These are phyloP conservation scores for Phaeosphaeria sp. DNA, from an alignment of 2,329 filamentous ascomycete genomes.

Conservation along the genomic window DNA sequence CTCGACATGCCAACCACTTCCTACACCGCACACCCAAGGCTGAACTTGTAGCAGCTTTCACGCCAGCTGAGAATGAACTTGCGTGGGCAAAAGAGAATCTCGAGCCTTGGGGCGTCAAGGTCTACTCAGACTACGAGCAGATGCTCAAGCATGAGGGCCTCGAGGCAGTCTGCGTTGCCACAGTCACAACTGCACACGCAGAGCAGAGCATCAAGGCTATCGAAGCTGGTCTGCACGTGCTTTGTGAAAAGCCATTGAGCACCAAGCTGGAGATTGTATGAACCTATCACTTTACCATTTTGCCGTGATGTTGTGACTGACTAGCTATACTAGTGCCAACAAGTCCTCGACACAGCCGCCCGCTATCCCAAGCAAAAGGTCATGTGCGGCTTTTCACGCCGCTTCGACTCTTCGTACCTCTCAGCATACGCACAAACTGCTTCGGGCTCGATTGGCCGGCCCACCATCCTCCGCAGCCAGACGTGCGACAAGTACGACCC, in stretches of 20 bases:
- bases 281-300: not conserved
- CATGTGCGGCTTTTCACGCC: conserved; percentile 70
- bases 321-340: conserved; percentile 60
- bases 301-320: not conserved
- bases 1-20: conserved; percentile 57
- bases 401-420: conserved; percentile 71
- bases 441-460: conserved; percentile 64
- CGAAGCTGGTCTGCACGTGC: conserved; percentile 60
- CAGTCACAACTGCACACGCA: conserved; percentile 63
- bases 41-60: conserved; percentile 57
- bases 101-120: conserved; percentile 58
- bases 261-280: conserved; percentile 66
- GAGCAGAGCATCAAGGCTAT: conserved; percentile 66
- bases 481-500: conserved; percentile 72
- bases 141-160: conserved; percentile 64
- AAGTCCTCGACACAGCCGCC: conserved; percentile 64
- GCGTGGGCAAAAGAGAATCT: conserved; percentile 60
- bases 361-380: conserved; percentile 68
- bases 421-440: conserved; percentile 63
- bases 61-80: conserved; percentile 51
- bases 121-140: conserved; percentile 63
- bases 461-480: conserved; percentile 68
- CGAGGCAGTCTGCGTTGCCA: conserved; percentile 63
- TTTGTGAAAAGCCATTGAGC: conserved; percentile 67
- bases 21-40: conserved; percentile 55